Conservation (phyloP, 139 green algal species). For the Chlorella sp. region DNA sequence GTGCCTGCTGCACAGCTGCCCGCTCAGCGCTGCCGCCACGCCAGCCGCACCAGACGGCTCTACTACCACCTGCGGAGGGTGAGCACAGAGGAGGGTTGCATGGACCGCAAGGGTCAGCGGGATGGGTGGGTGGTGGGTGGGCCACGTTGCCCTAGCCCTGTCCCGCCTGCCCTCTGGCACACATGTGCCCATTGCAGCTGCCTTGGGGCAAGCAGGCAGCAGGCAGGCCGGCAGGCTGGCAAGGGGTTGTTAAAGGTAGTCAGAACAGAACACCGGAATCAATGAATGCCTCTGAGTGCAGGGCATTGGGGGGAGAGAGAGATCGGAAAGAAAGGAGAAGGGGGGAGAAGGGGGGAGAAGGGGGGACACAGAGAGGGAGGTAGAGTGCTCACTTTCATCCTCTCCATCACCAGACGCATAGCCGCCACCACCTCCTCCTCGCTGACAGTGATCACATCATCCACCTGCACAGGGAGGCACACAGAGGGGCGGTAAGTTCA, state of each 20-base stretch:
- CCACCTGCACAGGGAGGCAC: constrained; percentile 49
- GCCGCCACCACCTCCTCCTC: constrained; percentile 83
- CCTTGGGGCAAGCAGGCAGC: too few species aligned
- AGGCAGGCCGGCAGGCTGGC: not conserved
- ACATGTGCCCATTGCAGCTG: too few species aligned
- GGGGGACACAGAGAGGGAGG: too few species aligned
- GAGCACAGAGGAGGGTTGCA: not conserved
- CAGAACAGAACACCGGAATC: not conserved
- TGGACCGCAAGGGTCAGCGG: not conserved
- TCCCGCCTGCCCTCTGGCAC: not conserved
- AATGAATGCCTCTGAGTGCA: too few species aligned
- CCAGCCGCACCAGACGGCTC: constrained; percentile 84
- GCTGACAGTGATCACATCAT: constrained; percentile 69
- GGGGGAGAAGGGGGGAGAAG: too few species aligned
- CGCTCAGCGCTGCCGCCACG: constrained; percentile 74
- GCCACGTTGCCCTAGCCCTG: not conserved
- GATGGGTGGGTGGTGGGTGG: too few species aligned
- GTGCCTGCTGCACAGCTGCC: constrained; percentile 7
- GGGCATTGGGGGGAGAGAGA: too few species aligned
- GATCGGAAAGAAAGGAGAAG: too few species aligned
- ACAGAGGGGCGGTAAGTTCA: too few species aligned
- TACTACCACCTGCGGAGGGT: constrained; percentile 76
- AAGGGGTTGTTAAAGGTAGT: not conserved
- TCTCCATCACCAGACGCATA: constrained; percentile 81
- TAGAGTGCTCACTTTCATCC: constrained; percentile 59